Percentiles rank a stretch among this genome's conserved stretches.
These are phyloP conservation scores for Solanum hybrid DNA, from an alignment of 305 asterid species.

Conservation along the genomic window DNA sequence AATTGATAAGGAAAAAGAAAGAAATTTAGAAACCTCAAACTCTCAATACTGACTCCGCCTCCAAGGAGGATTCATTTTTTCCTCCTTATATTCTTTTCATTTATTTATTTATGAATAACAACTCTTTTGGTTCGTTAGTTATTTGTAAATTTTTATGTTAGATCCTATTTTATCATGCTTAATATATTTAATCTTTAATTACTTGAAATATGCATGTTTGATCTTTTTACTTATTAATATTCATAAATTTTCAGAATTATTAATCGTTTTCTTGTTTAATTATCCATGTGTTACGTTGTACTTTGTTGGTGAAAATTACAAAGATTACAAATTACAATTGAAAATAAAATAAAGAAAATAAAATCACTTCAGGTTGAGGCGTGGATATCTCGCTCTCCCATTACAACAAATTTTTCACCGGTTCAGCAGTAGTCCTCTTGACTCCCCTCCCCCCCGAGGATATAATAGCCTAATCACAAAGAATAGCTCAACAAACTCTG, in stretches of 20 bases:
- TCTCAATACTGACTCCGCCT: no score
- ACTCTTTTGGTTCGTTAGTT: background rate
- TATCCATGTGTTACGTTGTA: background rate
- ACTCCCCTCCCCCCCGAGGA: background rate
- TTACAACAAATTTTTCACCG: background rate
- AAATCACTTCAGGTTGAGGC: background rate
- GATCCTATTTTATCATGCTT: background rate
- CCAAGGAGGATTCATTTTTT: background rate
- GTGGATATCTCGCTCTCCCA: no score
- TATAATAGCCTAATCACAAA: no score
- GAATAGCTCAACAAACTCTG: background rate
- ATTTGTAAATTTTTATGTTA: background rate
- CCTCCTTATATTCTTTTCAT: background rate
- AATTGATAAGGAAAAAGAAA: no score
- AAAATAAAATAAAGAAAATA: no score
- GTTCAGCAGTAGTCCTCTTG: no score
- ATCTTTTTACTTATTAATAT: background rate
- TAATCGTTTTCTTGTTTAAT: background rate
- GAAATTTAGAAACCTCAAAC: no score
- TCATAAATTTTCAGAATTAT: background rate
- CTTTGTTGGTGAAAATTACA: background rate
- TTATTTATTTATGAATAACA: background rate
- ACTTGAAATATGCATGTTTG: background rate
- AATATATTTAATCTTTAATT: background rate
- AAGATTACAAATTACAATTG: background rate